phyloP scores from a whole-genome alignment of 148 eudicot species.

The Rhododendron henanense region DNA sequence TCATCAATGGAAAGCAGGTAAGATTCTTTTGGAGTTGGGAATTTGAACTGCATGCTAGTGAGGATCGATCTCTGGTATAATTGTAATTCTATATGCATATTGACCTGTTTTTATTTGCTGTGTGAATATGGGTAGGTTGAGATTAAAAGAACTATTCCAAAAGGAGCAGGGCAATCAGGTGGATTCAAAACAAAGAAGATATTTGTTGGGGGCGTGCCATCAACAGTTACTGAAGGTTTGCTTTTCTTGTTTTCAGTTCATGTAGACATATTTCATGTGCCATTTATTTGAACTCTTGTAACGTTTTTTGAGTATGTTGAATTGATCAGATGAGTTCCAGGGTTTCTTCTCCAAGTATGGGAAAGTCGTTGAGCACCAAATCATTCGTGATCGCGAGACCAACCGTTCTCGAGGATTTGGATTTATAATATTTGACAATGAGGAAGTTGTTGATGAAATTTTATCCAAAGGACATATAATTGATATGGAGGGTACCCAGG shows the following conservation, averaged over 20 bases:
- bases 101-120: neutral
- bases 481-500: conserved; percentile 73
- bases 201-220: conserved; percentile 76
- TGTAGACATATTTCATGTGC: neutral
- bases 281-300: neutral
- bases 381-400: conserved; percentile 62
- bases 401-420: conserved; percentile 82
- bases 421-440: conserved; percentile 60
- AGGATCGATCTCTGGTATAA: neutral
- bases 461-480: conserved; percentile 60
- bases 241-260: neutral
- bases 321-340: conserved; percentile 49
- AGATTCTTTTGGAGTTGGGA: neutral
- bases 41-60: neutral
- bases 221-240: conserved; percentile 58
- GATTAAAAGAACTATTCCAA: conserved; percentile 78
- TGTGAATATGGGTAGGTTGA: conserved; percentile 49
- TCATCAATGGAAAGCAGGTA: conserved; percentile 75
- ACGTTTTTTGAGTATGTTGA: conserved; percentile 11
- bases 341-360: conserved; percentile 63
- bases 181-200: conserved; percentile 71
- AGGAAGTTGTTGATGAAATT: conserved; percentile 61
- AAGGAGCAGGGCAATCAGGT: conserved; percentile 60
- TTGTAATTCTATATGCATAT: neutral
- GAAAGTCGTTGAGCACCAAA: conserved; percentile 60